Conservation (phyloP, 2,329 filamentous ascomycete species). For the Seiridium cupressi region DNA sequence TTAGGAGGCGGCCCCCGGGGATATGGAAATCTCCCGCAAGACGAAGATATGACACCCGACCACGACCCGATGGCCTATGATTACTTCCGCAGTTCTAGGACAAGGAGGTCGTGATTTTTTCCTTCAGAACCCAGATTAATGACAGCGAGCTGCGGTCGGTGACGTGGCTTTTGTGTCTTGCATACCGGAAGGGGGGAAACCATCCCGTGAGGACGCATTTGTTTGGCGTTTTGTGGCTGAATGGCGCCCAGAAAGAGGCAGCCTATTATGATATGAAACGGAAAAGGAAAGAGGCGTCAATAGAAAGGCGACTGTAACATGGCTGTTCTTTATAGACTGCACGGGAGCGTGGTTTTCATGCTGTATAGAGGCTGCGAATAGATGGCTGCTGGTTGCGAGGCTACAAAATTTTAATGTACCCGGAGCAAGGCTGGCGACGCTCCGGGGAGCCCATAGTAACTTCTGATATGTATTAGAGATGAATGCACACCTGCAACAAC, state of each 20-base stretch:
- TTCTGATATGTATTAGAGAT: background rate
- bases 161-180: no score
- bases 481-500: background rate
- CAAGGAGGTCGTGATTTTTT: conserved; percentile 2
- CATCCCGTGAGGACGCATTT: background rate
- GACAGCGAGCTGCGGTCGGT: background rate
- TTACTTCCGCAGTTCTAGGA: conserved; percentile 44
- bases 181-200: no score
- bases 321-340: background rate
- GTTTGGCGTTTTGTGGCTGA: background rate
- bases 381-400: background rate
- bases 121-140: background rate
- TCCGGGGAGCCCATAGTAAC: background rate
- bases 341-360: background rate
- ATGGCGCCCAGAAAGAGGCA: background rate
- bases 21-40: conserved; percentile 60
- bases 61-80: conserved; percentile 52
- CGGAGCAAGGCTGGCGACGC: conserved; percentile 1
- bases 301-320: background rate
- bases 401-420: background rate
- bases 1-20: conserved; percentile 57
- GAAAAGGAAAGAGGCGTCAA: background rate
- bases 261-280: background rate
- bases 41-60: conserved; percentile 35
- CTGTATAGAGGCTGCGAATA: background rate